phyloP scores from a whole-genome alignment of 2,329 filamentous ascomycete genomes.

The Penicillium sp. region DNA sequence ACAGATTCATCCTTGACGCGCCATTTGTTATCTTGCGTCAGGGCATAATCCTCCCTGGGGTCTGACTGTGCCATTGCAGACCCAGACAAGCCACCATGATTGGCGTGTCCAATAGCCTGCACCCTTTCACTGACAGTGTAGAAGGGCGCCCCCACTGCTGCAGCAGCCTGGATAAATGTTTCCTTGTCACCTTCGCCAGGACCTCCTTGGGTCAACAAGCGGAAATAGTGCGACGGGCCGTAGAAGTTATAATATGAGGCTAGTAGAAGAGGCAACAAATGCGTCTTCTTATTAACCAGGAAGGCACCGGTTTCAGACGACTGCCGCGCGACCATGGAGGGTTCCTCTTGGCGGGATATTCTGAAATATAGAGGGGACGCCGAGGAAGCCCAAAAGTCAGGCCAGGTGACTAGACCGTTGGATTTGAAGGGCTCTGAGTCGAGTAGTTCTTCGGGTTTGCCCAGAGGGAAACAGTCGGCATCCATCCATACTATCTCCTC shows the following conservation, averaged over 20 bases:
- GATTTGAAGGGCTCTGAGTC: slow-evolving; percentile 54
- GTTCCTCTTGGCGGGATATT: slow-evolving; percentile 40
- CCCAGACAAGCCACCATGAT: slow-evolving; percentile 30
- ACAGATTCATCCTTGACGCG: slow-evolving; percentile 35
- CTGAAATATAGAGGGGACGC: slow-evolving; percentile 47
- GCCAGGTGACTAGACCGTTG: slow-evolving; percentile 59
- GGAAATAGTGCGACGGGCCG: slow-evolving; percentile 40
- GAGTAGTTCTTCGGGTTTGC: slow-evolving; percentile 51
- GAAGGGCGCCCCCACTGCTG: slow-evolving; percentile 35
- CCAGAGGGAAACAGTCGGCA: slow-evolving; percentile 57
- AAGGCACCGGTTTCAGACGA: slow-evolving; percentile 41
- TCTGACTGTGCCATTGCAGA: slow-evolving; percentile 44
- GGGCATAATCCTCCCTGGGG: slow-evolving; percentile 39
- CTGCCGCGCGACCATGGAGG: slow-evolving; percentile 36
- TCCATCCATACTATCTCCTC: slow-evolving; percentile 62
- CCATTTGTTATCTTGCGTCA: slow-evolving; percentile 35
- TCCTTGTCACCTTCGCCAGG: slow-evolving; percentile 45
- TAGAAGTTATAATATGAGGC: slow-evolving; percentile 43
- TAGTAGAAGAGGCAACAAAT: slow-evolving; percentile 36
- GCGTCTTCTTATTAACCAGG: slow-evolving; percentile 39
- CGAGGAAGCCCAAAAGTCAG: slow-evolving; percentile 55
- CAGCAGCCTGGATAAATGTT: slow-evolving; percentile 40
- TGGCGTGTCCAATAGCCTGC: slow-evolving; percentile 36
- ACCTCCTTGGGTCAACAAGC: slow-evolving; percentile 41
- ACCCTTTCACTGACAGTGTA: slow-evolving; percentile 42